Evolutionary conservation across 2,329 filamentous ascomycete species (phyloP).

Genomic region (Epichloe brachyelytri): DNA sequence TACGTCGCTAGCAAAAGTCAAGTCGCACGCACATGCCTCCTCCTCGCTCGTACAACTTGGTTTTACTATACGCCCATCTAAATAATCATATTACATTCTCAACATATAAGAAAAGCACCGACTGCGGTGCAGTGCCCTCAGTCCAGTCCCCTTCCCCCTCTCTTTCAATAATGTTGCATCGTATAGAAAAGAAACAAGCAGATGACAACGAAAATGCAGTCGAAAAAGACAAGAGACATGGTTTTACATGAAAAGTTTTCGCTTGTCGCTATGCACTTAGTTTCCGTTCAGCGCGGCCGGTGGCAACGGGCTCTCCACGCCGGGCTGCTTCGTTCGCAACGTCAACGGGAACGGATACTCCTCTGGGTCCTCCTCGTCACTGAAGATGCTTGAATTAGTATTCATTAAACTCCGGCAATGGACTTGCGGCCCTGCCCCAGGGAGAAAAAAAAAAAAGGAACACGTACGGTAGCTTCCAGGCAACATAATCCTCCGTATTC

Average conservation of each 20-base stretch:
- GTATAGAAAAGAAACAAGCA: neutral
- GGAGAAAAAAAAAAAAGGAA: slow-evolving; percentile 17
- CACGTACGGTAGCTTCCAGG: slow-evolving; percentile 92
- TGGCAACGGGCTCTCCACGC: slow-evolving; percentile 15
- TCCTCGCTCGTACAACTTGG: too few relatives aligned
- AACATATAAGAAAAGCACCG: neutral
- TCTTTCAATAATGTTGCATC: neutral
- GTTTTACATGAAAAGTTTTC: neutral
- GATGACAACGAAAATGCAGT: neutral
- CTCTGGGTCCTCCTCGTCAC: slow-evolving; percentile 88
- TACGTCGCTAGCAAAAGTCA: too few relatives aligned
- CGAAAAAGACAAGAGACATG: neutral
- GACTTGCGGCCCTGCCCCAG: neutral
- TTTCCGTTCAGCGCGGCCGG: slow-evolving; percentile 11
- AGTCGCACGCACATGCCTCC: too few relatives aligned
- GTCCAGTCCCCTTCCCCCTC: neutral
- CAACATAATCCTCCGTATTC: slow-evolving; percentile 93
- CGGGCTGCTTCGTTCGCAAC: slow-evolving; percentile 38
- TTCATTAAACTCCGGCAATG: neutral
- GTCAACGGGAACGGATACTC: slow-evolving; percentile 49
- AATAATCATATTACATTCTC: neutral
- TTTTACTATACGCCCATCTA: neutral
- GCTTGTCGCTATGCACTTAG: slow-evolving; percentile 3
- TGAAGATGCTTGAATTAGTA: slow-evolving; percentile 20
- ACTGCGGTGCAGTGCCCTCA: neutral